Percentiles rank a stretch among this genome's conserved stretches.
Conservation (phyloP, 2,329 filamentous ascomycete species). For the Clonostachys rhizophaga region DNA sequence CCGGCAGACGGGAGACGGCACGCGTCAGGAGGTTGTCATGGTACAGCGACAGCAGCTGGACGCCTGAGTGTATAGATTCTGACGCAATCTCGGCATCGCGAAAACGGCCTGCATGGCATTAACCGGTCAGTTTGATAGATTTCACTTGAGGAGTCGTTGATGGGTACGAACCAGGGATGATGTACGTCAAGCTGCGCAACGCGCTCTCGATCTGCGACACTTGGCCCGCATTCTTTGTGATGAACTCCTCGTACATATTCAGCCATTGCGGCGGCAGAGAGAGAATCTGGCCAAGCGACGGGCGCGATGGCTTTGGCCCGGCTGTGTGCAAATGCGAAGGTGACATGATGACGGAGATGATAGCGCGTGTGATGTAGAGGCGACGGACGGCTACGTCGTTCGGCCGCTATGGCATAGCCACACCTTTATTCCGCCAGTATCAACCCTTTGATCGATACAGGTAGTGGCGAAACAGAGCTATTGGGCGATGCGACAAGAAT, state of each 20-base stretch:
- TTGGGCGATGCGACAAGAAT: too few relatives aligned
- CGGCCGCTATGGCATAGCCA: too few relatives aligned
- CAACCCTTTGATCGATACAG: too few relatives aligned
- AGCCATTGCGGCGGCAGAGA: slow-evolving; percentile 62
- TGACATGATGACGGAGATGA: too few relatives aligned
- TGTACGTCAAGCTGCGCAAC: slow-evolving; percentile 87
- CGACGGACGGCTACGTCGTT: too few relatives aligned
- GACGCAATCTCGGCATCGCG: slow-evolving; percentile 93
- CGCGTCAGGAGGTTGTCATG: slow-evolving; percentile 82
- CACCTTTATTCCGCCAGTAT: too few relatives aligned
- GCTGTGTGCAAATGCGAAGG: too few relatives aligned
- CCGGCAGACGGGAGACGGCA: slow-evolving; percentile 52
- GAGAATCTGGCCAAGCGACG: slow-evolving; percentile 32
- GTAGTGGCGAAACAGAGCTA: too few relatives aligned
- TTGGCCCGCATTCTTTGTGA: slow-evolving; percentile 89
- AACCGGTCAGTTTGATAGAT: not conserved
- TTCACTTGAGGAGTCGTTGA: not conserved
- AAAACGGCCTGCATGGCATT: slow-evolving; percentile 58
- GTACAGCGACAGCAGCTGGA: slow-evolving; percentile 87
- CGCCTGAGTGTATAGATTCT: slow-evolving; percentile 83
- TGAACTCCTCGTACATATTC: slow-evolving; percentile 78
- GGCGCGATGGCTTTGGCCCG: slow-evolving; percentile 6
- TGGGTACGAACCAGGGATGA: slow-evolving; percentile 71
- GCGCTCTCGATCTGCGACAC: slow-evolving; percentile 95
- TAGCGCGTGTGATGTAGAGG: too few relatives aligned